Evolutionary conservation across 176 grass and related monocot genomes (phyloP).

Genomic region (Phyllostachys edulis): DNA sequence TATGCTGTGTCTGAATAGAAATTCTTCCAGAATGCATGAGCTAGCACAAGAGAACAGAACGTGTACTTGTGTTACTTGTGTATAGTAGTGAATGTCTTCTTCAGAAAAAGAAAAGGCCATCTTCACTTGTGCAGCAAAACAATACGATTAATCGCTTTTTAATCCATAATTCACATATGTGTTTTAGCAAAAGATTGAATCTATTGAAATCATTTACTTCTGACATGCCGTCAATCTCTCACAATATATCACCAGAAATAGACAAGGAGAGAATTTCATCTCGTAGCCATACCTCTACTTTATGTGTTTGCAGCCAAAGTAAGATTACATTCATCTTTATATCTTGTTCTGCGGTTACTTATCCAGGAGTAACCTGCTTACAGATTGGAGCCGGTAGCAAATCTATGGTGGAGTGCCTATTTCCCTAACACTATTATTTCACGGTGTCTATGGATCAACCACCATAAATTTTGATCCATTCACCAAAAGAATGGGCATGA

Average conservation of each 20-base stretch:
- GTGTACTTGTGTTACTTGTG: background rate
- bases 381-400: too few relatives aligned
- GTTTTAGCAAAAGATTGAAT: background rate
- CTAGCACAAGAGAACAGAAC: background rate
- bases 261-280: background rate
- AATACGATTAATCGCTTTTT: background rate
- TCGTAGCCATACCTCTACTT: background rate
- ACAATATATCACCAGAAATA: background rate
- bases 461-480: conserved; percentile 27
- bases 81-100: background rate
- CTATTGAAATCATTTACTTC: background rate
- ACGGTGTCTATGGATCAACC: conserved; percentile 32
- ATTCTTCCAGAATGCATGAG: background rate
- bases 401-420: background rate
- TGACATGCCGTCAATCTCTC: background rate
- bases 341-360: conserved; percentile 6
- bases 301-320: background rate
- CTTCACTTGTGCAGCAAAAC: background rate
- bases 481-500: conserved; percentile 40
- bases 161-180: background rate
- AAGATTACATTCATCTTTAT: conserved; percentile 9
- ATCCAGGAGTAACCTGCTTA: background rate
- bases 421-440: conserved; percentile 21
- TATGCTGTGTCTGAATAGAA: background rate
- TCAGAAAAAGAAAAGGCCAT: background rate